These are phyloP conservation scores for Oryza meridionalis DNA, from an alignment of 176 grass and related monocot species.

Conservation along the genomic window DNA sequence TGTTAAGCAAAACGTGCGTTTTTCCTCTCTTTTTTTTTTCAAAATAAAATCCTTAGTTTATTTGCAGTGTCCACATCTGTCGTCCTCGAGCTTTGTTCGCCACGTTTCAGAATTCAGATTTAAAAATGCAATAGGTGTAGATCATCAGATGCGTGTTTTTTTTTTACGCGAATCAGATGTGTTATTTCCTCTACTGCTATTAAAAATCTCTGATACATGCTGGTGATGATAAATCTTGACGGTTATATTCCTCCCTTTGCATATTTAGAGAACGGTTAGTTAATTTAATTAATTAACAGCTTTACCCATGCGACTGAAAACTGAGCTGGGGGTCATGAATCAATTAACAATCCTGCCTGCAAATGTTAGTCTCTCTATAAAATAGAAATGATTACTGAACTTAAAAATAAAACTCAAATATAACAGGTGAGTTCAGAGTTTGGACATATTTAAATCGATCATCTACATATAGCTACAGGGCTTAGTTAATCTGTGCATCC, in stretches of 20 bases:
- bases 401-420: background rate
- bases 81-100: background rate
- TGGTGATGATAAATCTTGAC: background rate
- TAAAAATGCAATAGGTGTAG: too few species aligned
- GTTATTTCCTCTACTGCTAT: background rate
- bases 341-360: background rate
- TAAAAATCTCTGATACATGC: background rate
- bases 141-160: too few species aligned
- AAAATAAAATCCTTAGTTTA: background rate
- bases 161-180: background rate
- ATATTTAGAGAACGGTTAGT: background rate
- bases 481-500: background rate
- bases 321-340: background rate
- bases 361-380: background rate
- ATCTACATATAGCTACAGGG: background rate
- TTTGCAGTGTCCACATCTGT: background rate
- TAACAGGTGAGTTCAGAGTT: background rate
- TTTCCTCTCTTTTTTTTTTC: background rate
- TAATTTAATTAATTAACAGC: background rate
- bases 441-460: background rate
- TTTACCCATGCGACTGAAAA: background rate
- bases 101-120: background rate
- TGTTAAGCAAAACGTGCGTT: background rate
- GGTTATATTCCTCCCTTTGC: background rate
- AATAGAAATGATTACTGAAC: background rate